These are phyloP conservation scores for Obelidium mucronatum DNA, from an alignment of 192 early-diverging fungal genomes.

Conservation along the genomic window DNA sequence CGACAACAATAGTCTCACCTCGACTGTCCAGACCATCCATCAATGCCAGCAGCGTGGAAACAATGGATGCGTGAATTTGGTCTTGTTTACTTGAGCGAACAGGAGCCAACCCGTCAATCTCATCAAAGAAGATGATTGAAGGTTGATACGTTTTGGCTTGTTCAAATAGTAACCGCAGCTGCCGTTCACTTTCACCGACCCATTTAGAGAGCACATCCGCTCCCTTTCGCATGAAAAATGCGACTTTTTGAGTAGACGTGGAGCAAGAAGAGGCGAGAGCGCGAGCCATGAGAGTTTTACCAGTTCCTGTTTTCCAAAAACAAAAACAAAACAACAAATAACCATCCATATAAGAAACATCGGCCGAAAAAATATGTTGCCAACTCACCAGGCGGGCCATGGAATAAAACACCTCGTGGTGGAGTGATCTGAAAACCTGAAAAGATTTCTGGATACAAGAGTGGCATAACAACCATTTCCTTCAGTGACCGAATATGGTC, in stretches of 20 bases:
- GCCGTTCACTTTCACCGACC: constrained; percentile 77
- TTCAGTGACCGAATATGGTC: constrained; percentile 70
- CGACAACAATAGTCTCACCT: constrained; percentile 27
- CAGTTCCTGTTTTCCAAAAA: constrained; percentile 56
- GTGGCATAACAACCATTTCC: constrained; percentile 80
- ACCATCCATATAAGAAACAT: no score
- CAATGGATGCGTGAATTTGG: constrained; percentile 73
- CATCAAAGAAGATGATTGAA: constrained; percentile 81
- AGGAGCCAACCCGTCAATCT: constrained; percentile 80
- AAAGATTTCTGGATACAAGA: constrained; percentile 76
- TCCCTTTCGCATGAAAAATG: constrained; percentile 78
- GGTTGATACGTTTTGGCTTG: constrained; percentile 74
- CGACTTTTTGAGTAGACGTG: constrained; percentile 53
- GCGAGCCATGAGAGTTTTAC: constrained; percentile 74
- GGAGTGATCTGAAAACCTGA: constrained; percentile 61
- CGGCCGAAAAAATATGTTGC: no score
- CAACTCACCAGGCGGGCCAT: constrained; percentile 63
- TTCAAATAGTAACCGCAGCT: constrained; percentile 71
- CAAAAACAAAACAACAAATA: neutral
- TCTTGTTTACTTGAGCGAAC: constrained; percentile 71
- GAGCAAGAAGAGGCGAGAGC: constrained; percentile 55
- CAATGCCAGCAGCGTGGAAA: constrained; percentile 74
- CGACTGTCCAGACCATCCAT: constrained; percentile 79
- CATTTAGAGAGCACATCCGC: constrained; percentile 77
- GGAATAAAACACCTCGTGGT: constrained; percentile 73